Evolutionary conservation across 2,329 filamentous ascomycete species (phyloP), one percentile per base, ranked within the genome.

Genomic region (Geosmithia putterillii): DNA sequence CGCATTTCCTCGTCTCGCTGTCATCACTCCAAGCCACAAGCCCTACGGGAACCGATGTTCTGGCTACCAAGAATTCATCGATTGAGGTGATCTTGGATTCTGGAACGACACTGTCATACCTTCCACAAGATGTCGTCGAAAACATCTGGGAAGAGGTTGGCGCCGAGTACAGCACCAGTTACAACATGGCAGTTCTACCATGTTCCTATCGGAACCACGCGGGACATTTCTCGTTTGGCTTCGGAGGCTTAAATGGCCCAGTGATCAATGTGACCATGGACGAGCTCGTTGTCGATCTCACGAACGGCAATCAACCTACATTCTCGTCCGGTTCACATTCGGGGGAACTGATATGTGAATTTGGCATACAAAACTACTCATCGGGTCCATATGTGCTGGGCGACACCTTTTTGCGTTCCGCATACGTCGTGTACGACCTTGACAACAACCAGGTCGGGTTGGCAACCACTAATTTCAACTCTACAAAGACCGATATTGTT

Each of bases 41-140:
- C 42, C 55, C 66, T 2, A 69, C 63, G 22, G 75, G 75, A 10
- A 65, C 56, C 41, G 72, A 76, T 47, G 52, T 54, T 1, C 59
- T 76, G 25, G 61, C 64, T 1, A 66, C 67, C 0, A 40, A 46
- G 2, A 42, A 58, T 15, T 66, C 65, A 36, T 69, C 78, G 0
- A 56, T 76, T n/a, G 63, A 74, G 4, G 81, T 79, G 3, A 70
- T 88, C 4, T 71, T 89, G 32, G 84, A 89, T 60, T 85, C 81
- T 1, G 84, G 84, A 34, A 83, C 79, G n/a, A 84, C 79, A 3
- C 65, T 86, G 47, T 81, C 72, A 50, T 85, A 84, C 54, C 63
- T 88, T 1, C 84, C 84, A 1, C 67, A 74, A 45, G 68, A 76
- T 42, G 58, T 87, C 38, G 72, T 73, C 2, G 48, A 59, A 7